Base-by-base conservation (phyloP, 2,329 filamentous ascomycete species). In the Metarhizium album region DNA sequence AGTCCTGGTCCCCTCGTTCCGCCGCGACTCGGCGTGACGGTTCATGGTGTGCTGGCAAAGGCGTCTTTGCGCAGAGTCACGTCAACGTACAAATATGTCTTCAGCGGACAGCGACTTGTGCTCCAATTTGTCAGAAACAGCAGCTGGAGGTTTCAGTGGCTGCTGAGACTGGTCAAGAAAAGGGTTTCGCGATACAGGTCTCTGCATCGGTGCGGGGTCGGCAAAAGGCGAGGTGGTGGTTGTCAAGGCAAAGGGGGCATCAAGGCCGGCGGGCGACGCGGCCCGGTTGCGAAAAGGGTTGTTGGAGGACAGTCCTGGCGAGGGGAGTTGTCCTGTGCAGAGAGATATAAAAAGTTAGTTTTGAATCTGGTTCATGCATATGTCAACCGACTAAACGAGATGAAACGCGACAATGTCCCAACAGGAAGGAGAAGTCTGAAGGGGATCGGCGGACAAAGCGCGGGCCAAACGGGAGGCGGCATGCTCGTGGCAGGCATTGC, bases 281-380 rank as follows among this genome's bases (percentile, higher is more conserved):
- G 83, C 80, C 62, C 84, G 81, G 67, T 87, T 87, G 72, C 86
- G 83, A 62, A 81, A 90, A 55, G 86, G 86, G 65, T 90, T 90
- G 76, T 90, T 90, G 66, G 86, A 90, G 67, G 83, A 83, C 63
- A 84, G 72, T 58, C 74, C 75, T 52, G 59, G 54, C 52, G 58
- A 53, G 55, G 38, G 49, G 33, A 46, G 53, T 51, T 55, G 58
- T 22, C 56, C 58, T 59, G 46, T 48, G 51, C 42, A 47, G n/a
- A 51, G 46, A 33, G 49, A 49, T 42, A 56, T 20, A 45, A 45
- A 45, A 33, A 33, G 49, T 47, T 35, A 35, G 46, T 37, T 49
- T 49, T 43, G 33, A 35, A 46, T 35, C 33, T 23, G 47, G 45
- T 45, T 24, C 42, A 48, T 46, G 7, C 23, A 37, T 43, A 29